Percentiles rank a stretch among this genome's conserved stretches.
These are phyloP conservation scores for Trichoderma sp. DNA, from an alignment of 2,329 filamentous ascomycete species.

Conservation along the genomic window DNA sequence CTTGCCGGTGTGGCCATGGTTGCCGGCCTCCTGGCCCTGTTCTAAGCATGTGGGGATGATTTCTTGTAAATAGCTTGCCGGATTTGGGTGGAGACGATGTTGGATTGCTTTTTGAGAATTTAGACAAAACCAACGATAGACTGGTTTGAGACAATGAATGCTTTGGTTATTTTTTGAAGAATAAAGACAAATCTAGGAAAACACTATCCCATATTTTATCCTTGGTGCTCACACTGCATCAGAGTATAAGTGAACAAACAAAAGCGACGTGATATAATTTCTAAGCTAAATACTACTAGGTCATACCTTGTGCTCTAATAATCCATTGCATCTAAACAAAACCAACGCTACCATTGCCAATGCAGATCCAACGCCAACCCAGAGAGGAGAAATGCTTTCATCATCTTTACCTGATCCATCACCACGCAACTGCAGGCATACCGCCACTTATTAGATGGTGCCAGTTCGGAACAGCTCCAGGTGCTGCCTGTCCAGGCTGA, in stretches of 20 bases:
- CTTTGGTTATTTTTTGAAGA: slow-evolving; percentile 7
- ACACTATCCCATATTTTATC: not conserved
- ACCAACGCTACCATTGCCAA: slow-evolving; percentile 1
- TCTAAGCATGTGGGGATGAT: slow-evolving; percentile 27
- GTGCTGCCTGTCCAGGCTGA: slow-evolving; percentile 60
- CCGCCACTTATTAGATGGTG: slow-evolving; percentile 3
- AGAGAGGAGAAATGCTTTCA: slow-evolving; percentile 13
- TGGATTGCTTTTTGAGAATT: not conserved
- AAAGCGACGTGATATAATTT: not conserved
- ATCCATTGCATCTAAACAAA: not conserved
- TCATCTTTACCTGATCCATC: not conserved
- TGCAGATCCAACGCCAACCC: not conserved
- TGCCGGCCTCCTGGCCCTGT: slow-evolving; percentile 27
- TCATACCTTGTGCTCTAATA: no score
- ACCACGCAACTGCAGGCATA: not conserved
- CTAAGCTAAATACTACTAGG: no score
- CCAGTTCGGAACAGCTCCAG: slow-evolving; percentile 71
- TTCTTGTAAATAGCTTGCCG: slow-evolving; percentile 18
- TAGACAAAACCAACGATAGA: slow-evolving; percentile 25
- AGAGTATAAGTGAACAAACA: not conserved
- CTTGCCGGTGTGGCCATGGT: slow-evolving; percentile 30
- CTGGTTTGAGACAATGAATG: slow-evolving; percentile 22
- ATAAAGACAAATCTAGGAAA: not conserved
- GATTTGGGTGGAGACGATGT: slow-evolving; percentile 6
- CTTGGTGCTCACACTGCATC: no score